A percentile compares a stretch with the other conserved stretches of the same genome.
phyloP scores from a whole-genome alignment of 305 asterid genomes.

The Plantago lanceolata region DNA sequence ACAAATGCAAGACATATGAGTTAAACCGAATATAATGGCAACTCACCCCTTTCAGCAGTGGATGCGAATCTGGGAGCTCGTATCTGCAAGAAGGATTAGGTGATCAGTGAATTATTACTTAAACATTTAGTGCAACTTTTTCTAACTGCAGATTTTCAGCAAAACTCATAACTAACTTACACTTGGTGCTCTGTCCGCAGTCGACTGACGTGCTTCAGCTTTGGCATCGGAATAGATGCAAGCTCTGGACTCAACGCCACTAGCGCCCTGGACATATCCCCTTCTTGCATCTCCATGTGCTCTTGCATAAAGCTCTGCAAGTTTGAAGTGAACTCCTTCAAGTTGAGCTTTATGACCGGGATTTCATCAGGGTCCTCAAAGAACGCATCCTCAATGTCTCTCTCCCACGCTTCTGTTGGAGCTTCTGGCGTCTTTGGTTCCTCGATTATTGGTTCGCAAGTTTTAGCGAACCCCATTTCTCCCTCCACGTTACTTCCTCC shows the following conservation, averaged over 20 bases:
- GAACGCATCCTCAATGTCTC: conserved; percentile 81
- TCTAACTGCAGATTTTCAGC: neutral
- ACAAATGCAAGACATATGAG: conserved; percentile 19
- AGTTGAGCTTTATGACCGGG: conserved; percentile 71
- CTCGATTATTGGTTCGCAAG: conserved; percentile 67
- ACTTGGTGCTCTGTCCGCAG: conserved; percentile 94
- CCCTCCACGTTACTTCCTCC: conserved; percentile 32
- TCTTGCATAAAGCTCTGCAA: conserved; percentile 58
- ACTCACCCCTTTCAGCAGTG: conserved; percentile 68
- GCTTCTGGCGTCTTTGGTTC: conserved; percentile 81
- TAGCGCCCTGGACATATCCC: conserved; percentile 70
- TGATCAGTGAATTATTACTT: conserved; percentile 24
- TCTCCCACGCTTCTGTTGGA: conserved; percentile 39
- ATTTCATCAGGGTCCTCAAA: conserved; percentile 83
- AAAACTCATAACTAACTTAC: conserved; percentile 42
- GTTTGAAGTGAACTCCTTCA: conserved; percentile 60
- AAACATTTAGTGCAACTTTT: neutral
- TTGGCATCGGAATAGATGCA: conserved; percentile 74
- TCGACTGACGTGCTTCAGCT: conserved; percentile 68
- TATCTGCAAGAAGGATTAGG: conserved; percentile 50
- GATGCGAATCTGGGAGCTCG: conserved; percentile 82
- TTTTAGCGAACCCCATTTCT: conserved; percentile 28
- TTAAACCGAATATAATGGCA: conserved; percentile 23
- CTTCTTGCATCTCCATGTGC: conserved; percentile 55
- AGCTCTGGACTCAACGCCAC: conserved; percentile 66